A percentile compares a stretch with the other conserved stretches of the same genome.
Conservation (phyloP, 2,329 filamentous ascomycete species). For the Lachnellula suecica region DNA sequence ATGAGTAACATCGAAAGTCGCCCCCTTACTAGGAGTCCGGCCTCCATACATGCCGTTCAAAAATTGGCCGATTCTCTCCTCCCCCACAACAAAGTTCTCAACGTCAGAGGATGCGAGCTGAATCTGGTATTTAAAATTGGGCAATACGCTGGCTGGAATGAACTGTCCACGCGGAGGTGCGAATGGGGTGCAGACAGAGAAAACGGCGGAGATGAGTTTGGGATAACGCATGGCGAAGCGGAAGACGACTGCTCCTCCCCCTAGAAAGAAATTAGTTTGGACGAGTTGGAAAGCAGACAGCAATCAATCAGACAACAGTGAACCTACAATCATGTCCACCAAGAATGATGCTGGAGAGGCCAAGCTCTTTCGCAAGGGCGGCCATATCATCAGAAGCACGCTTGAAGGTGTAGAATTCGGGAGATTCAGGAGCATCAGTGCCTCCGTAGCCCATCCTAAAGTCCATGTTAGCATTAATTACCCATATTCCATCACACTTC, state of each 20-base stretch:
- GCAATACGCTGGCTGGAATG: conserved; percentile 52
- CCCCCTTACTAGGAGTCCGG: conserved; percentile 51
- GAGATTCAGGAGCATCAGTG: conserved; percentile 65
- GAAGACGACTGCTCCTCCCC: conserved; percentile 80
- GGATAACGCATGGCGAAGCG: conserved; percentile 73
- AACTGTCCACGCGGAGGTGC: conserved; percentile 51
- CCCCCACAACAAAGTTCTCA: conserved; percentile 47
- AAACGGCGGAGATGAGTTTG: conserved; percentile 69
- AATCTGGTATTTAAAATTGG: conserved; percentile 81
- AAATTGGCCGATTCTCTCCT: conserved; percentile 66
- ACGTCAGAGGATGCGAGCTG: conserved; percentile 71
- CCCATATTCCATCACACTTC: neutral
- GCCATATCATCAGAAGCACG: conserved; percentile 73
- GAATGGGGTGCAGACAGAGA: conserved; percentile 81
- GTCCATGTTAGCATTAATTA: neutral
- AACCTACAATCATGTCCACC: conserved; percentile 73
- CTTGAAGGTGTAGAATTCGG: conserved; percentile 68
- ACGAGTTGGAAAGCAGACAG: no score
- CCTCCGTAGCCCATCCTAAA: conserved; percentile 72
- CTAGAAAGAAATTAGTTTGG: conserved; percentile 39
- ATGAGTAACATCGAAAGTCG: conserved; percentile 55
- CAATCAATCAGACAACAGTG: neutral
- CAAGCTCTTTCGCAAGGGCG: conserved; percentile 57
- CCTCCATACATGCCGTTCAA: conserved; percentile 72
- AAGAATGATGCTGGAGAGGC: conserved; percentile 64